Evolutionary conservation across 164 flowering plant genomes (phyloP).

Genomic region (Pachysandra terminalis): DNA sequence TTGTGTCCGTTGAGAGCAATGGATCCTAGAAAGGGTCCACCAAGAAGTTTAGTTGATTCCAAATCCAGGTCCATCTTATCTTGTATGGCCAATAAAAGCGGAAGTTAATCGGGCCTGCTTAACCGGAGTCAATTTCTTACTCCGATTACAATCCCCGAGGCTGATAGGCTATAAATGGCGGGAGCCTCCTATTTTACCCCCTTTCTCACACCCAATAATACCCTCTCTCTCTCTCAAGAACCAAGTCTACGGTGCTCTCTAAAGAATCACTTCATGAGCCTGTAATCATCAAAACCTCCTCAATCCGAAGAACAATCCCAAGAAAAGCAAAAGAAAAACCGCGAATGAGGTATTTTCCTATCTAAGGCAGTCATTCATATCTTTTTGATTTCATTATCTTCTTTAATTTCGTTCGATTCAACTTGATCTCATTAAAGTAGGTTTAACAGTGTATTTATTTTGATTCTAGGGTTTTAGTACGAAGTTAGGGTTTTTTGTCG

Average conservation of each 20-base stretch:
- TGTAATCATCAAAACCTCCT: background rate
- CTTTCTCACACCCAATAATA: too few species aligned
- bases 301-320: background rate
- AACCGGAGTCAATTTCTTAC: background rate
- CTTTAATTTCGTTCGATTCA: background rate
- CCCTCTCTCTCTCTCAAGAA: background rate
- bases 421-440: background rate
- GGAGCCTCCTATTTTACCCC: background rate
- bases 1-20: too few species aligned
- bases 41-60: too few species aligned
- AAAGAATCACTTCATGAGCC: background rate
- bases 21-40: too few species aligned
- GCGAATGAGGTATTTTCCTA: background rate
- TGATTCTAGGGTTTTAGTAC: constrained; percentile 13
- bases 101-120: background rate
- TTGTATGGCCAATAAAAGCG: too few species aligned
- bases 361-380: background rate
- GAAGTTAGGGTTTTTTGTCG: constrained; percentile 8
- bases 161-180: background rate
- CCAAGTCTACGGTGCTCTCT: background rate
- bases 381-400: background rate
- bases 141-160: background rate
- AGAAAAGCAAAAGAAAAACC: too few species aligned
- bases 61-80: too few species aligned
- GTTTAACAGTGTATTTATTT: background rate